phyloP scores from a whole-genome alignment of 1,284 basidiomycete species.

The Schizopora paradoxa region DNA sequence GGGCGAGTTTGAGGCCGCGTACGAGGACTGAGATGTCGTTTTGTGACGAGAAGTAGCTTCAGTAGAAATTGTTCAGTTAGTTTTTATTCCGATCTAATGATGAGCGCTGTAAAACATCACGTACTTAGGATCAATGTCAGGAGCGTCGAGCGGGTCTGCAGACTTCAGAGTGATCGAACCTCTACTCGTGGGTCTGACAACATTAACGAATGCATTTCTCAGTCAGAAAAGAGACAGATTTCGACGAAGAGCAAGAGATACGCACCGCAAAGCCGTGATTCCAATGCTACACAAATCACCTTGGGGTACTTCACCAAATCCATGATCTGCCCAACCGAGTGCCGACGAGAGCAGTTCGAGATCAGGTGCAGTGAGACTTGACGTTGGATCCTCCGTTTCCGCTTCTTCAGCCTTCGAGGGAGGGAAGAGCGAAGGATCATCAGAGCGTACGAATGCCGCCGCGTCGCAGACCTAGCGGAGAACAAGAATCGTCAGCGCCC shows the following conservation, averaged over 20 bases:
- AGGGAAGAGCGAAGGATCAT: slow-evolving; percentile 24
- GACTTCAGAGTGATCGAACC: slow-evolving; percentile 13
- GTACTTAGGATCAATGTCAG: slow-evolving; percentile 15
- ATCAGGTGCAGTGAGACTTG: slow-evolving; percentile 25
- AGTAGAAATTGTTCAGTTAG: not conserved
- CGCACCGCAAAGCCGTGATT: slow-evolving; percentile 16
- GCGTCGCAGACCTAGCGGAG: slow-evolving; percentile 24
- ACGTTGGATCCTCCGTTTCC: slow-evolving; percentile 21
- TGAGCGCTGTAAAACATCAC: not conserved
- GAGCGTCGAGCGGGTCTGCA: slow-evolving; percentile 14
- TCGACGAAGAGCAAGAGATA: too few species aligned
- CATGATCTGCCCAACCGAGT: slow-evolving; percentile 15
- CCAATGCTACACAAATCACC: too few species aligned
- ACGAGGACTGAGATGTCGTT: not conserved
- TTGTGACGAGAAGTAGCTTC: not conserved
- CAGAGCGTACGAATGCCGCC: slow-evolving; percentile 27
- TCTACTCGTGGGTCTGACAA: not conserved
- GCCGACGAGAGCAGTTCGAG: slow-evolving; percentile 24
- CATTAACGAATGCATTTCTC: slow-evolving; percentile 7
- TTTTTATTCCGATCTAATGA: too few species aligned
- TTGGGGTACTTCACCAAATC: slow-evolving; percentile 3
- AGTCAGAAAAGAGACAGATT: too few species aligned
- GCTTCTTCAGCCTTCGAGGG: too few species aligned
- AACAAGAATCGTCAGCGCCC: slow-evolving; percentile 6
- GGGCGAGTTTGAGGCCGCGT: not conserved